phyloP scores from a whole-genome alignment of 306 rosid genomes.

The Cucurbita pepo region DNA sequence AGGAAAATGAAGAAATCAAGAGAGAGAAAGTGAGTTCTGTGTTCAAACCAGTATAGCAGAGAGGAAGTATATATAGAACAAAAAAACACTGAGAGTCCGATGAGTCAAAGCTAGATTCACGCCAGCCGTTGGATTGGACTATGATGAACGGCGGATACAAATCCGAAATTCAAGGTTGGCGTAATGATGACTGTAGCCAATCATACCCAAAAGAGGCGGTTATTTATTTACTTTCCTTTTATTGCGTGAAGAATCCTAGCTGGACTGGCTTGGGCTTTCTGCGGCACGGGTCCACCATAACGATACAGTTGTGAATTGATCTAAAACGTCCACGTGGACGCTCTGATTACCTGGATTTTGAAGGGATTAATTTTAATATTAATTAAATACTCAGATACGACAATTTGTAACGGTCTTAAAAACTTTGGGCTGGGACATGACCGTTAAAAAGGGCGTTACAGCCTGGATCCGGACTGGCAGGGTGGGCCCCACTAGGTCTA shows the following conservation, averaged over 20 bases:
- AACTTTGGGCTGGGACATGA: neutral
- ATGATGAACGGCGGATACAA: neutral
- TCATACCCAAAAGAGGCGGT: neutral
- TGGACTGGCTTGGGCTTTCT: neutral
- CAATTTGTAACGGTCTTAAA: neutral
- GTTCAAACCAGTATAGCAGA: neutral
- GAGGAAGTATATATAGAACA: neutral
- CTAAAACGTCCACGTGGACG: neutral
- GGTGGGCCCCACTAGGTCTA: neutral
- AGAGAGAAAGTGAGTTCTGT: neutral
- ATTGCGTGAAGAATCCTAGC: neutral
- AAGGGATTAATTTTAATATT: neutral
- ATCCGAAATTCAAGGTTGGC: neutral
- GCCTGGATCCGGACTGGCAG: neutral
- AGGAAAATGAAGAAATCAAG: neutral
- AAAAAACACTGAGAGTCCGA: neutral
- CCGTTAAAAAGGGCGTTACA: slow-evolving; percentile 6
- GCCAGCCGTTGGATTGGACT: neutral
- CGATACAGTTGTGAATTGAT: neutral
- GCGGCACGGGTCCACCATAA: neutral
- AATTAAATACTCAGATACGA: neutral
- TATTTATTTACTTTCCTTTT: neutral
- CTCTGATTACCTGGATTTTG: neutral
- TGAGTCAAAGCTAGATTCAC: neutral
- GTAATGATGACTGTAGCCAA: neutral